Conservation (phyloP, 768 basidiomycete genomes). For the Suillus hirtellus region DNA sequence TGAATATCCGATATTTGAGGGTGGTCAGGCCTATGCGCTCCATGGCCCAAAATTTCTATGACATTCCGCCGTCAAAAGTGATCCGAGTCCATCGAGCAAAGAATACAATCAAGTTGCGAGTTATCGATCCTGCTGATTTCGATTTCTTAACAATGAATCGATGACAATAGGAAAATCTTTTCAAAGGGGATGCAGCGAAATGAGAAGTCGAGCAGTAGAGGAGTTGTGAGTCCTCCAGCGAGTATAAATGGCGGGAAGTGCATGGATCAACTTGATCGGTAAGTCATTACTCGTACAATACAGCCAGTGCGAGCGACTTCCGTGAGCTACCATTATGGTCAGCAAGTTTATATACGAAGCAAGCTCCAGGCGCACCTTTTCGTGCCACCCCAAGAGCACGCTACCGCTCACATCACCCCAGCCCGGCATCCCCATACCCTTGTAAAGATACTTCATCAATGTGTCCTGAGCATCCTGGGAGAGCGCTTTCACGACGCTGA, state of each 20-base stretch:
- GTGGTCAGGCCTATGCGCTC: too few relatives aligned
- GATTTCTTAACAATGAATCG: neutral
- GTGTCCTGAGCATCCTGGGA: too few relatives aligned
- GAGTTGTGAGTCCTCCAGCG: neutral
- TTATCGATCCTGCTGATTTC: neutral
- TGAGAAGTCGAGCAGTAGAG: neutral
- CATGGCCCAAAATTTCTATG: neutral
- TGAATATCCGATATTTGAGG: neutral
- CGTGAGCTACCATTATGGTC: constrained; percentile 59
- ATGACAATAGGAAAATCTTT: neutral
- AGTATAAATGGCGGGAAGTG: too few relatives aligned
- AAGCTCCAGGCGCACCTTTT: constrained; percentile 65
- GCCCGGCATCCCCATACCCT: constrained; percentile 79
- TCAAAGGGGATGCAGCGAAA: neutral
- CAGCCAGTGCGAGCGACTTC: constrained; percentile 93
- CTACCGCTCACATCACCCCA: constrained; percentile 65
- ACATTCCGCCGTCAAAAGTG: neutral
- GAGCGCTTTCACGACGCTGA: too few relatives aligned
- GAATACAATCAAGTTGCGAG: neutral
- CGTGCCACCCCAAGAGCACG: constrained; percentile 84
- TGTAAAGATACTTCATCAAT: constrained; percentile 28
- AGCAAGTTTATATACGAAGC: constrained; percentile 10
- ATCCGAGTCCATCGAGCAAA: neutral
- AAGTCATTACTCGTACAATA: constrained; percentile 86
- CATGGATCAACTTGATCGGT: constrained; percentile 34